A percentile compares a stretch with the other conserved stretches of the same genome.
phyloP scores from a whole-genome alignment of 192 early-diverging fungal genomes.

The Linnemannia zychae region DNA sequence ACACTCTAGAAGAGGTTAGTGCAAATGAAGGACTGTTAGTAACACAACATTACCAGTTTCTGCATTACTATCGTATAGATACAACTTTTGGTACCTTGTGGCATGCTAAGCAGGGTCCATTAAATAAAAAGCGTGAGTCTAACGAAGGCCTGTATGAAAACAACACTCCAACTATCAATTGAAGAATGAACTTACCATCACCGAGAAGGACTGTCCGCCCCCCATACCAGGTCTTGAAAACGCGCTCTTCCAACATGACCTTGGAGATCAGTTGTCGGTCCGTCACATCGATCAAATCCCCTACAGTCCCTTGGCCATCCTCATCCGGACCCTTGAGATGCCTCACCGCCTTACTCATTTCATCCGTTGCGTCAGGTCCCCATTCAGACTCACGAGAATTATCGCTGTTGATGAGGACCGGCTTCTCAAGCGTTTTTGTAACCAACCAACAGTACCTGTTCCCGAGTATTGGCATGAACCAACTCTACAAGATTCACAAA shows the following conservation, averaged over 20 bases:
- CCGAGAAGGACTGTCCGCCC: constrained; percentile 33
- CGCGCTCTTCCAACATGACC: constrained; percentile 31
- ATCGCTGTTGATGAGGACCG: constrained; percentile 3
- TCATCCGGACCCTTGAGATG: constrained; percentile 13
- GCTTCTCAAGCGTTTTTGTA: constrained; percentile 17
- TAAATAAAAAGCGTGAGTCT: no score
- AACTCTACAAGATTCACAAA: not conserved
- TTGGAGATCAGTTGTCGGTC: constrained; percentile 17
- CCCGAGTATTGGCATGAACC: constrained; percentile 26
- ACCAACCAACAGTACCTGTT: constrained; percentile 38
- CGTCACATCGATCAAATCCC: constrained; percentile 23
- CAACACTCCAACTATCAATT: no score
- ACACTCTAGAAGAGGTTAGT: constrained; percentile 5
- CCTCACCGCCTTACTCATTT: constrained; percentile 34
- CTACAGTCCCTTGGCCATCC: not conserved
- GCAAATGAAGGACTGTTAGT: no score
- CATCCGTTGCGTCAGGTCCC: constrained; percentile 29
- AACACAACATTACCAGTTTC: no score
- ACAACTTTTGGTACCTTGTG: constrained; percentile 31
- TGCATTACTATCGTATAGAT: not conserved
- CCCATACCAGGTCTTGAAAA: constrained; percentile 23
- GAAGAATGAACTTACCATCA: constrained; percentile 5
- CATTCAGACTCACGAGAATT: constrained; percentile 23
- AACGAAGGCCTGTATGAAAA: no score
- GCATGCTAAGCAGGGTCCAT: constrained; percentile 11